Conservation (phyloP, 2,329 filamentous ascomycete genomes). For the Fusarium xylarioides region DNA sequence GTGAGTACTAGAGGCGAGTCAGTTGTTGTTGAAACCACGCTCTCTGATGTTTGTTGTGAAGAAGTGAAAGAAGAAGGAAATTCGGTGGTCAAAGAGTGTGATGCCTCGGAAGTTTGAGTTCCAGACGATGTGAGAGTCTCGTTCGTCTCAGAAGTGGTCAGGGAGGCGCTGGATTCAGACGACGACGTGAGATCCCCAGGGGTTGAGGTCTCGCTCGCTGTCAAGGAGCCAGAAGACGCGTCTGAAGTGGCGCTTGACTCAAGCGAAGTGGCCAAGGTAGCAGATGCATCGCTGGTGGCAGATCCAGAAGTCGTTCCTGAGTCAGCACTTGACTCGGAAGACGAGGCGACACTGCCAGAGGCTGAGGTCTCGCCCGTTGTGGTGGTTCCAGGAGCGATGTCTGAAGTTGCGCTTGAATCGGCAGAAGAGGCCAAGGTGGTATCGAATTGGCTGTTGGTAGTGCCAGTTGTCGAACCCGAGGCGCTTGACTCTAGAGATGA, state of each 20-base stretch:
- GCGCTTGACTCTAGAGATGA: not conserved
- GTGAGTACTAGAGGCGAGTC: slow-evolving; percentile 47
- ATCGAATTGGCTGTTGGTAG: accelerated
- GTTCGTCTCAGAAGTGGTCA: not conserved
- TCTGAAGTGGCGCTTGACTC: not conserved
- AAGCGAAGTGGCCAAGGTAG: not conserved
- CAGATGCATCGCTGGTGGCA: too few species aligned
- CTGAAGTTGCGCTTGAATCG: not conserved
- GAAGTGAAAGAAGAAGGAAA: slow-evolving; percentile 18
- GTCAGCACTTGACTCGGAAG: not conserved
- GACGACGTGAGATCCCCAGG: not conserved
- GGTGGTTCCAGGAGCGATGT: not conserved
- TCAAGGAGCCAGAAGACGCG: too few species aligned
- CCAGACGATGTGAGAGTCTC: not conserved
- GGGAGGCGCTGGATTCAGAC: not conserved
- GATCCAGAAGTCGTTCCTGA: not conserved
- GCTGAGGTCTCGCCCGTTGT: not conserved
- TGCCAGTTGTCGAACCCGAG: not conserved
- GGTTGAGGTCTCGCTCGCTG: not conserved
- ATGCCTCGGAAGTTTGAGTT: not conserved
- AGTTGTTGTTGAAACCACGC: slow-evolving; percentile 23
- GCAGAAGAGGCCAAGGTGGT: not conserved
- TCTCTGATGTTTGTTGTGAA: slow-evolving; percentile 20
- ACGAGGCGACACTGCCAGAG: not conserved
- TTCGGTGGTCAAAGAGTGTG: slow-evolving; percentile 5